Evolutionary conservation across 2,329 filamentous ascomycete genomes (phyloP).

Genomic region (Colletotrichum eremochloae): DNA sequence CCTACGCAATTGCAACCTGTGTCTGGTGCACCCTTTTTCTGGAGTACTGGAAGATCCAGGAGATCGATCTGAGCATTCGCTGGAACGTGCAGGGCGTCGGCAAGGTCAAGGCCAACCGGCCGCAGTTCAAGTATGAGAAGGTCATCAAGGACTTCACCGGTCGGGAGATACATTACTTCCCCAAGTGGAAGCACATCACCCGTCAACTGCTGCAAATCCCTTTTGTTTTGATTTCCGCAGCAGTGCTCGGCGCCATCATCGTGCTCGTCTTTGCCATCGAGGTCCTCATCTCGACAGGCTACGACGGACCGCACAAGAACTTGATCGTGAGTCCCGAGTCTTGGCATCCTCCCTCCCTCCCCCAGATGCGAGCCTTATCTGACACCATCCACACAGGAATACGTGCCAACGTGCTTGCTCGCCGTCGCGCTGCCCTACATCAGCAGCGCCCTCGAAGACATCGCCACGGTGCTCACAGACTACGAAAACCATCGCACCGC

Average conservation of each 20-base stretch:
- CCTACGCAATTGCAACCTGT: slow-evolving; percentile 76
- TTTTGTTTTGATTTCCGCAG: slow-evolving; percentile 71
- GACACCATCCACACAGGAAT: slow-evolving; percentile 63
- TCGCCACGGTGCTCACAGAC: slow-evolving; percentile 74
- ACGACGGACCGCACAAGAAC: slow-evolving; percentile 76
- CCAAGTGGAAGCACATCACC: slow-evolving; percentile 72
- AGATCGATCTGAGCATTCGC: slow-evolving; percentile 77
- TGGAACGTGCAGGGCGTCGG: slow-evolving; percentile 81
- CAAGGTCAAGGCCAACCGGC: slow-evolving; percentile 73
- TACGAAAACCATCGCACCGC: slow-evolving; percentile 83
- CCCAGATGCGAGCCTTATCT: background rate
- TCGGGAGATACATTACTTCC: slow-evolving; percentile 72
- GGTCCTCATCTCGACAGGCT: slow-evolving; percentile 81
- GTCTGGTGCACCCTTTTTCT: slow-evolving; percentile 81
- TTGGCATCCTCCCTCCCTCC: background rate
- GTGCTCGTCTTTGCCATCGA: slow-evolving; percentile 79
- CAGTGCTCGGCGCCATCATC: slow-evolving; percentile 75
- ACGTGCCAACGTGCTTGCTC: slow-evolving; percentile 78
- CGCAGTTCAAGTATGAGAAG: slow-evolving; percentile 74
- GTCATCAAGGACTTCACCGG: slow-evolving; percentile 73
- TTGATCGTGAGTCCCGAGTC: slow-evolving; percentile 64
- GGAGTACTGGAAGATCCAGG: slow-evolving; percentile 84
- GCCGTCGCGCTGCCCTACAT: slow-evolving; percentile 77
- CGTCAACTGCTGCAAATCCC: slow-evolving; percentile 78
- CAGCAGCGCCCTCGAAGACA: slow-evolving; percentile 70